phyloP scores from a whole-genome alignment of 2,329 filamentous ascomycete genomes.

The Capronia americana region DNA sequence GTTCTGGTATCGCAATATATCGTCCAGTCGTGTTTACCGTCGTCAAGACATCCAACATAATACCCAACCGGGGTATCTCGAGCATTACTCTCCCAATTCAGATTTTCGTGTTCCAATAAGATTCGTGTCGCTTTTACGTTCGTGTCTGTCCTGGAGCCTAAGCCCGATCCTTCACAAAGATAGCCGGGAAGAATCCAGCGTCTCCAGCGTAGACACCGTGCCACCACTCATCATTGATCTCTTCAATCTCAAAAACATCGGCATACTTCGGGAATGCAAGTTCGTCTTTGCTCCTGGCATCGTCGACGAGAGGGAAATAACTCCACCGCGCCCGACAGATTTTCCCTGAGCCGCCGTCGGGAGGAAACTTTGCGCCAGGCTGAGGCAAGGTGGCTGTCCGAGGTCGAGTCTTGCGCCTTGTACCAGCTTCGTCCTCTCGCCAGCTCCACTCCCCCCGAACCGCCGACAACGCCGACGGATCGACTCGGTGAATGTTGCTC shows the following conservation, averaged over 20 bases:
- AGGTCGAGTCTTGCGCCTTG: constrained; percentile 27
- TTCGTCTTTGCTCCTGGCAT: constrained; percentile 61
- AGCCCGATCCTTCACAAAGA: constrained; percentile 66
- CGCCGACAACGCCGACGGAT: background rate
- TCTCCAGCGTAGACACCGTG: constrained; percentile 83
- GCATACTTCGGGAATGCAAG: constrained; percentile 82
- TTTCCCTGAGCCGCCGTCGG: constrained; percentile 75
- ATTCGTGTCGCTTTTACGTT: background rate
- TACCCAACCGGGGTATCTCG: background rate
- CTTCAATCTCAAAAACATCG: constrained; percentile 80
- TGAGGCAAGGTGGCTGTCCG: constrained; percentile 22
- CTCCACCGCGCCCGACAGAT: constrained; percentile 72
- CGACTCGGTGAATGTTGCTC: constrained; percentile 16
- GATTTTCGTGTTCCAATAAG: background rate
- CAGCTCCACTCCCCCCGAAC: constrained; percentile 38
- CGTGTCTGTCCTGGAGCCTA: background rate
- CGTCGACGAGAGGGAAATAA: constrained; percentile 76
- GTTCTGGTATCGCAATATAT: constrained; percentile 3
- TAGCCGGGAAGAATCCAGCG: constrained; percentile 79
- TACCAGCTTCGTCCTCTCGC: constrained; percentile 35
- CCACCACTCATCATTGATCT: constrained; percentile 90
- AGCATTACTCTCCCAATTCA: background rate
- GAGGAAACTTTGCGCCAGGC: constrained; percentile 64
- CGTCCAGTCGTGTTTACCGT: background rate
- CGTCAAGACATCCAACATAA: constrained; percentile 3